Conservation (phyloP, 768 basidiomycete species). For the Auricularia sp. region DNA sequence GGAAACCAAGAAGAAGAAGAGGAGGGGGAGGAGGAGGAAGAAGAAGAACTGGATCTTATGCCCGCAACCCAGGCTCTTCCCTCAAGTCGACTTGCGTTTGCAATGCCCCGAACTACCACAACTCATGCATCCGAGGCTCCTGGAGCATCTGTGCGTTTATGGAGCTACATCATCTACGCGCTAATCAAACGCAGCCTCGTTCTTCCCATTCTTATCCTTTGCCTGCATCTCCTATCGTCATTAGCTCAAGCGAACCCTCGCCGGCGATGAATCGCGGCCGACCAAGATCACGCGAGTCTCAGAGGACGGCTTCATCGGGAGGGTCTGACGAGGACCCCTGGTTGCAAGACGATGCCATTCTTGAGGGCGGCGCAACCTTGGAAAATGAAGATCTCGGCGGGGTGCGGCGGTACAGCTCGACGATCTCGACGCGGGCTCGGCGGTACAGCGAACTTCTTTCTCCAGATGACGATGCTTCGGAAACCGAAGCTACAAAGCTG, state of each 20-base stretch:
- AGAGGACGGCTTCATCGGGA: neutral
- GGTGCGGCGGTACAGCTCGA: neutral
- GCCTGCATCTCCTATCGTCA: slow-evolving; percentile 4
- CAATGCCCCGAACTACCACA: no score
- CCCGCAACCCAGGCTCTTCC: slow-evolving; percentile 7
- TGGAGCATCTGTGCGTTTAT: neutral
- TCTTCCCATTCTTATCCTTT: slow-evolving; percentile 18
- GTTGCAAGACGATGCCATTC: neutral
- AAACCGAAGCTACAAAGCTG: no score
- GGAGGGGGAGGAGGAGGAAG: neutral
- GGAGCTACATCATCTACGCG: neutral
- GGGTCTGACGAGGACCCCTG: slow-evolving; percentile 1
- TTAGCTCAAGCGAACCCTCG: slow-evolving; percentile 23
- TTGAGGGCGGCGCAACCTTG: neutral
- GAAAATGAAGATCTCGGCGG: neutral
- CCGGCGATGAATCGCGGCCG: slow-evolving; percentile 4
- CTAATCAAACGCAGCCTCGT: slow-evolving; percentile 18
- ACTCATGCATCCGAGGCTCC: no score
- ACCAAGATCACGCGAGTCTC: neutral
- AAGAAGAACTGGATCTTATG: neutral
- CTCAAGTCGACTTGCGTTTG: slow-evolving; percentile 4
- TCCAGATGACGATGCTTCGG: no score
- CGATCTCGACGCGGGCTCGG: neutral
- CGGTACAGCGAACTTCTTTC: neutral
- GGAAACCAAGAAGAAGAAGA: no score